These are phyloP conservation scores for Penicillium aurantiogriseum DNA, from an alignment of 2,329 filamentous ascomycete species.

Conservation along the genomic window DNA sequence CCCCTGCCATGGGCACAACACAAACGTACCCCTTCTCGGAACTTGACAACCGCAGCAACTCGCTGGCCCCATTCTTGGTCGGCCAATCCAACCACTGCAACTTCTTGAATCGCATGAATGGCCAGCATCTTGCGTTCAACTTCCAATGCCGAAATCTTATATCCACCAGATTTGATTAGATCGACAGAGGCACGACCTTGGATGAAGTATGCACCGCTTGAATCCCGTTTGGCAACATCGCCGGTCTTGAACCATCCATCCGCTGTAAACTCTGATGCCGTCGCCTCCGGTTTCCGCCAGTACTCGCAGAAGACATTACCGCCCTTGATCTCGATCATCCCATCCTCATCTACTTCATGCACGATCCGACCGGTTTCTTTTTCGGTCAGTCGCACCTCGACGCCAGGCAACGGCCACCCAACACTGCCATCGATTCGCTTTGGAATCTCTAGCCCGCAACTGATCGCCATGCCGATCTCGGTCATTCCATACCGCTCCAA, in stretches of 20 bases:
- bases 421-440: conserved; percentile 49
- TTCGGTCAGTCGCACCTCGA: conserved; percentile 48
- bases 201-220: conserved; percentile 50
- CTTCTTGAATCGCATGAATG: conserved; percentile 51
- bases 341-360: conserved; percentile 36
- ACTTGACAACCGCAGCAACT: conserved; percentile 54
- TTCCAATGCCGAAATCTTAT: conserved; percentile 56
- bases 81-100: conserved; percentile 53
- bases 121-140: conserved; percentile 55
- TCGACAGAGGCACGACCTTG: conserved; percentile 54
- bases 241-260: conserved; percentile 53
- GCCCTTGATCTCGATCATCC: conserved; percentile 46
- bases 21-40: conserved; percentile 34
- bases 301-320: conserved; percentile 46
- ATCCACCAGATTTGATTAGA: conserved; percentile 57
- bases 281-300: conserved; percentile 47
- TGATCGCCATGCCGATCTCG: conserved; percentile 51
- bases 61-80: conserved; percentile 57
- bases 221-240: conserved; percentile 43
- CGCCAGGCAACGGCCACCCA: conserved; percentile 49
- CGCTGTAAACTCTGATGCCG: conserved; percentile 45
- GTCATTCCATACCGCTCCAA: conserved; percentile 53
- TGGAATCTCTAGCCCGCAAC: conserved; percentile 43
- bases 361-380: conserved; percentile 38
- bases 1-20: neutral